Evolutionary conservation across 352 stramenopile species (phyloP).

Genomic region (Phytophthora aleatoria): DNA sequence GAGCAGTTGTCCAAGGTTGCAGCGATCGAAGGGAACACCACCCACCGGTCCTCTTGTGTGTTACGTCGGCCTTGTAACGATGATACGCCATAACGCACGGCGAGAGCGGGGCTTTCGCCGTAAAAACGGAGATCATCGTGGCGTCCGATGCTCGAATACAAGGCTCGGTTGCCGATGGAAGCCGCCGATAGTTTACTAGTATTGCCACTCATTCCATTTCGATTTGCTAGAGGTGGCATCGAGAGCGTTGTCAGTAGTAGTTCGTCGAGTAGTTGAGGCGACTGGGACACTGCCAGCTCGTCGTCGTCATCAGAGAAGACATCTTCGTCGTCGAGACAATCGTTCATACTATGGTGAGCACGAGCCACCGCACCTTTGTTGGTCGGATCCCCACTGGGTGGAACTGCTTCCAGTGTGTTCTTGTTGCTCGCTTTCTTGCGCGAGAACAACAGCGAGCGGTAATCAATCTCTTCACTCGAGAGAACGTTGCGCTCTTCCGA

Average conservation of each 20-base stretch:
- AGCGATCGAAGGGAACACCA: constrained; percentile 52
- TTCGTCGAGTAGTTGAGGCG: constrained; percentile 71
- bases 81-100: constrained; percentile 46
- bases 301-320: constrained; percentile 62
- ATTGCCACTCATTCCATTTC: background rate
- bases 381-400: constrained; percentile 6
- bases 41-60: constrained; percentile 78
- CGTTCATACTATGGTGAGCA: constrained; percentile 7
- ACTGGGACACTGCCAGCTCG: constrained; percentile 67
- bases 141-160: constrained; percentile 4
- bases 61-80: constrained; percentile 73
- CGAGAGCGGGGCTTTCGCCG: constrained; percentile 39
- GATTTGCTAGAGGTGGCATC: constrained; percentile 55
- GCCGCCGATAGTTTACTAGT: background rate
- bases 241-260: constrained; percentile 76
- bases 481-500: constrained; percentile 45
- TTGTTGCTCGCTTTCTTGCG: constrained; percentile 61
- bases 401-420: constrained; percentile 32
- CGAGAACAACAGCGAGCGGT: constrained; percentile 64
- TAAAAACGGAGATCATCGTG: constrained; percentile 48
- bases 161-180: constrained; percentile 10
- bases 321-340: constrained; percentile 38
- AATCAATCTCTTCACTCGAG: constrained; percentile 68
- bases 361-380: constrained; percentile 1
- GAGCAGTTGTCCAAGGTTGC: constrained; percentile 16